These are phyloP conservation scores for Adansonia grandidieri DNA, from an alignment of 441 rosid genomes.

Conservation along the genomic window DNA sequence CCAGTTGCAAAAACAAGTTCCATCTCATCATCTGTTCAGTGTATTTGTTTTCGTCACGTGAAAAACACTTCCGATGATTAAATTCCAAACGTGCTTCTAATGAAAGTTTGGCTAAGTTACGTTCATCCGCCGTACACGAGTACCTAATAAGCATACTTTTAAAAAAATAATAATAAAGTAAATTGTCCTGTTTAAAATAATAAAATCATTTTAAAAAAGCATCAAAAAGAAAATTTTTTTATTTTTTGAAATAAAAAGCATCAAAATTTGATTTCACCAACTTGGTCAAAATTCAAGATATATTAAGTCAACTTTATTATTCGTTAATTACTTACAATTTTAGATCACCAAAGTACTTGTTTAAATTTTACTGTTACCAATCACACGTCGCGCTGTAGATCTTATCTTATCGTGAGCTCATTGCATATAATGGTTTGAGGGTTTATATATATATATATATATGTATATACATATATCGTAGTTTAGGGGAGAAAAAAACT, in stretches of 20 bases:
- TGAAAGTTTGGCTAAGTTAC: too few species aligned
- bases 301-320: neutral
- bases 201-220: neutral
- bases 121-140: too few species aligned
- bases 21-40: too few species aligned
- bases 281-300: conserved; percentile 6
- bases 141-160: too few species aligned
- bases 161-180: neutral
- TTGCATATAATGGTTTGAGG: neutral
- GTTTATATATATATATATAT: neutral
- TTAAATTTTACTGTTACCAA: neutral
- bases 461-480: too few species aligned
- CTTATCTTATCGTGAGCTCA: neutral
- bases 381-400: neutral
- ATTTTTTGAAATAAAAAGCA: neutral
- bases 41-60: too few species aligned
- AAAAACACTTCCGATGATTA: too few species aligned
- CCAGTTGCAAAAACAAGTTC: too few species aligned
- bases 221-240: too few species aligned
- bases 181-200: neutral
- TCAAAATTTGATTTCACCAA: neutral
- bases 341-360: neutral
- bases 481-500: too few species aligned
- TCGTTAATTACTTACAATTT: neutral
- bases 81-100: too few species aligned